A percentile compares a stretch with the other conserved stretches of the same genome.
phyloP scores from a whole-genome alignment of 495 filamentous ascomycete genomes.

The Cercophora samala region DNA sequence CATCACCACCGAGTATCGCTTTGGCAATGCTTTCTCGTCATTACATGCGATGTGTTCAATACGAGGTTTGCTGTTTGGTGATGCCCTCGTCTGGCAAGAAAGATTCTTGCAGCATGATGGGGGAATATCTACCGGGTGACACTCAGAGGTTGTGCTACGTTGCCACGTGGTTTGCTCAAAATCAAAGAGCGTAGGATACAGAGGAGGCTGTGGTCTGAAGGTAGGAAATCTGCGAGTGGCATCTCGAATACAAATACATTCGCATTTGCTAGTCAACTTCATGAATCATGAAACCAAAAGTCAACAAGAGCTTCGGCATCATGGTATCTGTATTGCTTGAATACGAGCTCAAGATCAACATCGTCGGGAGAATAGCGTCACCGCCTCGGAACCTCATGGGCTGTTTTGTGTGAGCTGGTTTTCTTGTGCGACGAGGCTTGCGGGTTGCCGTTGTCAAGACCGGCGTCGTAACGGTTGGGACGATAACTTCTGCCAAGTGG shows the following conservation, averaged over 20 bases:
- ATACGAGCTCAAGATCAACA: not conserved
- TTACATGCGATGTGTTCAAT: too few species aligned
- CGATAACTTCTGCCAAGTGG: not conserved
- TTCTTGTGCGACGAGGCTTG: not conserved
- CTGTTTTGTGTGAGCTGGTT: not conserved
- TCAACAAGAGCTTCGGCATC: not conserved
- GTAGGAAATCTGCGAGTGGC: too few species aligned
- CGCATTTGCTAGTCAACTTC: too few species aligned
- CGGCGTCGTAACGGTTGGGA: not conserved
- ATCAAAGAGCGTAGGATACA: not conserved
- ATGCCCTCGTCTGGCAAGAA: too few species aligned
- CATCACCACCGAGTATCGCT: too few species aligned
- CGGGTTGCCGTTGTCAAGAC: not conserved
- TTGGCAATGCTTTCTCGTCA: too few species aligned
- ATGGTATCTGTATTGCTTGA: not conserved
- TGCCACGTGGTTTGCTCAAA: not conserved
- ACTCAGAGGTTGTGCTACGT: not conserved
- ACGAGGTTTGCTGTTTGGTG: too few species aligned
- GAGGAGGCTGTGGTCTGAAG: not conserved
- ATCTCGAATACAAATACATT: too few species aligned
- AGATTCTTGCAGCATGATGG: too few species aligned
- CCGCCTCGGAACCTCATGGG: not conserved
- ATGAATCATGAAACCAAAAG: not conserved
- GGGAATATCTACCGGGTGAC: too few species aligned
- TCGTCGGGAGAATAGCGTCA: not conserved